Base-by-base conservation (phyloP, 1,284 basidiomycete species). In the Ceratobasidium sp. region DNA sequence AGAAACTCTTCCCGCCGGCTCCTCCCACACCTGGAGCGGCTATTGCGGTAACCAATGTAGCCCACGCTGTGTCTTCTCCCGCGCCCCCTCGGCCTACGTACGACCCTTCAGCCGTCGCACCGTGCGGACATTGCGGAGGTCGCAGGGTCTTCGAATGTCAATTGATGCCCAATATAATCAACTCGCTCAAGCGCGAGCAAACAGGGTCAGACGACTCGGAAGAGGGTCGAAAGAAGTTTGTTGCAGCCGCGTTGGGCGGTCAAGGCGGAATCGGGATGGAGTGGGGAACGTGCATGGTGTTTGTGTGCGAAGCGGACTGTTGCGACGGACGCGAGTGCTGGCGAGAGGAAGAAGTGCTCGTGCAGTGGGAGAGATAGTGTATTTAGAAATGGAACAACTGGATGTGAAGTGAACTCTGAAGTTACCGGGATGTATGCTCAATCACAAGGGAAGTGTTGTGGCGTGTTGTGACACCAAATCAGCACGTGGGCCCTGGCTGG, bases 121-220 rank as follows among this genome's bases (percentile, higher is more conserved):
- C 82, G 0, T 96, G 94, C 81, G 85, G 88, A 0, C 80, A 83
- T 26, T 96, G 94, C 83, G 84, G 85, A 54, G 85, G 87, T 6
- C 84, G 82, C 56, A 88, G 93, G 13, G 86, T 90, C 8, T 96
- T 95, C 82, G 94, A 96, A 81, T 94, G 91, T 80, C 94, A 96
- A 82, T 84, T 95, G 51, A 95, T 95, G 93, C 94, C 94, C 0
- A 94, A 95, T 82, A 84, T 95, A 60, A 93, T 95, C 82, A 94
- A 92, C 77, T 84, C 93, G 7, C 85, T 94, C 39, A 85, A 86
- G 60, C 75, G 74, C 28, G 33, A 58, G 35, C 45, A 74, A 58
- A 35, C 64, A 31, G 53, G 15, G 17, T 56, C 28, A 80, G 60
- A 64, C 67, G 54, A 75, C 17, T 87, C 87, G 7, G 90, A 92